A percentile compares a stretch with the other conserved stretches of the same genome.
Evolutionary conservation across 441 rosid genomes (phyloP).

Genomic region (Corymbia calophylla): DNA sequence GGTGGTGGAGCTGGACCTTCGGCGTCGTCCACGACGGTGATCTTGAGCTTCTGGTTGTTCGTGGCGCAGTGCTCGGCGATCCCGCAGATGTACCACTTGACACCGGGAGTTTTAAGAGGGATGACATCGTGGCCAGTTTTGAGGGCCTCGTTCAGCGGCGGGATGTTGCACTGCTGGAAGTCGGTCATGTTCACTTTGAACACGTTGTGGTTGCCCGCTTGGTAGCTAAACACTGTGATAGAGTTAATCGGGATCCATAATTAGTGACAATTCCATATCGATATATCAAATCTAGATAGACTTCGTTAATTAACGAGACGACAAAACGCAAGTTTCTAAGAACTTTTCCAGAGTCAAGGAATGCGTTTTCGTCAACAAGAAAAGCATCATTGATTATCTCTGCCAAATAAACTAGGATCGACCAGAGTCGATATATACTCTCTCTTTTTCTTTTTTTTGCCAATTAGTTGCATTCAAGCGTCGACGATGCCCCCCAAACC

Average conservation of each 20-base stretch:
- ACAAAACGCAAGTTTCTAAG: not conserved
- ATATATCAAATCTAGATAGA: not conserved
- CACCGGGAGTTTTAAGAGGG: slow-evolving; percentile 9
- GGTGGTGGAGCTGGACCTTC: not conserved
- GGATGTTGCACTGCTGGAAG: slow-evolving; percentile 22
- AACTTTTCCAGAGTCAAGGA: not conserved
- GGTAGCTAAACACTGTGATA: slow-evolving; percentile 23
- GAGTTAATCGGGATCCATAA: not conserved
- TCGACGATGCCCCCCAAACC: not conserved
- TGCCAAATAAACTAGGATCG: not conserved
- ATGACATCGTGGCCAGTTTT: slow-evolving; percentile 24
- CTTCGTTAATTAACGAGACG: not conserved
- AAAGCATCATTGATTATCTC: not conserved
- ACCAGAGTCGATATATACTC: not conserved
- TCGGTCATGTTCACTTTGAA: slow-evolving; percentile 15
- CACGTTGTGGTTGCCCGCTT: slow-evolving; percentile 19
- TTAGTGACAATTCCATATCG: not conserved
- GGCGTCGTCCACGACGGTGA: not conserved
- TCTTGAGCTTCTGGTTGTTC: slow-evolving; percentile 19
- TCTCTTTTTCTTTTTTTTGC: not conserved
- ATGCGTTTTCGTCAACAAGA: not conserved
- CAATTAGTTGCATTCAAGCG: not conserved
- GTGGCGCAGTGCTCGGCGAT: slow-evolving; percentile 12
- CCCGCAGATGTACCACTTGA: slow-evolving; percentile 43
- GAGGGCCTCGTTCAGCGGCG: slow-evolving; percentile 1